These are phyloP conservation scores for Cytospora paraplurivora DNA, from an alignment of 2,329 filamentous ascomycete genomes.

Conservation along the genomic window DNA sequence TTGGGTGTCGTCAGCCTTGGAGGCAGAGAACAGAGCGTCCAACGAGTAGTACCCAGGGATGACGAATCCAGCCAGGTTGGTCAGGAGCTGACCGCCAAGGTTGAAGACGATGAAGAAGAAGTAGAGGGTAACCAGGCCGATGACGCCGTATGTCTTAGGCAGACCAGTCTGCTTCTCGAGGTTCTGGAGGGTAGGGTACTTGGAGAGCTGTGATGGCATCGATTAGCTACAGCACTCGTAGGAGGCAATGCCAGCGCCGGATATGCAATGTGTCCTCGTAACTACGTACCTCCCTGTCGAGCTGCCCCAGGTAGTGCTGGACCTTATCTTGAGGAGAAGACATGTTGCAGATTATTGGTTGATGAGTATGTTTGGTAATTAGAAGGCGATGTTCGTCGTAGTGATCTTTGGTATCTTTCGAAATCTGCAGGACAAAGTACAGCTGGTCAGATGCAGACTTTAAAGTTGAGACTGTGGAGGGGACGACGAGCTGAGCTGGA, in stretches of 20 bases:
- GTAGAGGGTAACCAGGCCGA: slow-evolving; percentile 76
- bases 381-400: slow-evolving; percentile 26
- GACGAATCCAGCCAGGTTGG: slow-evolving; percentile 82
- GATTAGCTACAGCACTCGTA: slow-evolving; percentile 6
- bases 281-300: slow-evolving; percentile 76
- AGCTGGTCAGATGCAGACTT: slow-evolving; percentile 25
- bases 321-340: slow-evolving; percentile 74
- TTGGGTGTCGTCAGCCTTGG: slow-evolving; percentile 79
- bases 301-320: slow-evolving; percentile 73
- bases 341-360: slow-evolving; percentile 52
- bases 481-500: slow-evolving; percentile 18
- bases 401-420: slow-evolving; percentile 19
- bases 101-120: slow-evolving; percentile 94
- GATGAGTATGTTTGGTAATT: slow-evolving; percentile 18
- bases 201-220: slow-evolving; percentile 66
- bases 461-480: slow-evolving; percentile 19
- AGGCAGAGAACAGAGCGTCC: slow-evolving; percentile 70
- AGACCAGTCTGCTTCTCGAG: slow-evolving; percentile 81
- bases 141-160: slow-evolving; percentile 82
- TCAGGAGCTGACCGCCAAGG: slow-evolving; percentile 83
- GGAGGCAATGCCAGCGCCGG: slow-evolving; percentile 7
- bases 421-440: slow-evolving; percentile 20
- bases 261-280: slow-evolving; percentile 14
- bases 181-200: slow-evolving; percentile 82
- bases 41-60: slow-evolving; percentile 86